phyloP scores from a whole-genome alignment of 331 rosid species.

The Ulmus americana region DNA sequence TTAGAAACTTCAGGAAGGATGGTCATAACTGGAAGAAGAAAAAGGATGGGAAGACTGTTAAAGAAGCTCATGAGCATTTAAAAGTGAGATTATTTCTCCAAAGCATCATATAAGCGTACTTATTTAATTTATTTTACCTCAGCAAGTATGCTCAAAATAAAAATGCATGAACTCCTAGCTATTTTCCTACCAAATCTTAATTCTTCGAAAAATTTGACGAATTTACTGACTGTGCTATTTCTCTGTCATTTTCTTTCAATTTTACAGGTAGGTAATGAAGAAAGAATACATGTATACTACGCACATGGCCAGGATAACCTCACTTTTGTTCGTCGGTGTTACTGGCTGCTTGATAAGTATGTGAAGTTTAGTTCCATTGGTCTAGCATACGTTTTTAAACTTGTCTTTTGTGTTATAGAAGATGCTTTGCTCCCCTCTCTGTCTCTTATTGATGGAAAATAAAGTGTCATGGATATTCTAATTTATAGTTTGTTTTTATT shows the following conservation, averaged over 20 bases:
- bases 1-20: slow-evolving; percentile 86
- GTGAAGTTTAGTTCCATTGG: slow-evolving; percentile 22
- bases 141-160: neutral
- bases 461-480: slow-evolving; percentile 1
- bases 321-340: slow-evolving; percentile 85
- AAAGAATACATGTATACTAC: slow-evolving; percentile 93
- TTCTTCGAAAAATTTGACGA: neutral
- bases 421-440: neutral
- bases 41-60: slow-evolving; percentile 93
- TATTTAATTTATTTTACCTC: too few relatives aligned
- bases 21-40: slow-evolving; percentile 99
- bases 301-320: slow-evolving; percentile 80
- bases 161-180: neutral
- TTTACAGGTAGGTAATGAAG: slow-evolving; percentile 84
- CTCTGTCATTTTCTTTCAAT: slow-evolving; percentile 15
- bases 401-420: slow-evolving; percentile 11
- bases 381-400: slow-evolving; percentile 14
- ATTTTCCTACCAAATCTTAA: neutral
- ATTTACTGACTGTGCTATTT: too few relatives aligned
- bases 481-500: slow-evolving; percentile 14
- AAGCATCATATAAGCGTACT: neutral
- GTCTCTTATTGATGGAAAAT: neutral
- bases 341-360: slow-evolving; percentile 96
- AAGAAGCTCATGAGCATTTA: slow-evolving; percentile 96
- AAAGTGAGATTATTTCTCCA: slow-evolving; percentile 58